Percentiles rank a stretch among this genome's conserved stretches.
Evolutionary conservation across 1,284 basidiomycete genomes (phyloP).

Genomic region (Cutaneotrichosporon sp.): DNA sequence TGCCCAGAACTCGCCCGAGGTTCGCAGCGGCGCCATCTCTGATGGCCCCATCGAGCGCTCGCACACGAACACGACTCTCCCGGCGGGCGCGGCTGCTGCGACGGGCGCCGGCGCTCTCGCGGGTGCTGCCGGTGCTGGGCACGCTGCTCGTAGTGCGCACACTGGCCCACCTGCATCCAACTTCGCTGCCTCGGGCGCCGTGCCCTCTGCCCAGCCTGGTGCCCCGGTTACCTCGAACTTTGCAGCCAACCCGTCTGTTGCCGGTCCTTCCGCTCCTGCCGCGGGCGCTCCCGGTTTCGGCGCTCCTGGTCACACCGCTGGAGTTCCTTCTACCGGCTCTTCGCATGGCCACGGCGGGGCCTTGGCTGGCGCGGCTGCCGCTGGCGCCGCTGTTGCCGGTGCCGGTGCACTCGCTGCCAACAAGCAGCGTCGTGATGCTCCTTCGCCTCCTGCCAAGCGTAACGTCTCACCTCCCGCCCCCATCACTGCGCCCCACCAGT

Average conservation of each 20-base stretch:
- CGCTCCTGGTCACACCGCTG: background rate
- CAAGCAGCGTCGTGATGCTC: slow-evolving; percentile 9
- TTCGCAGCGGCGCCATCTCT: background rate
- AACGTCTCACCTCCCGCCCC: background rate
- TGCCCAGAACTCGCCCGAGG: slow-evolving; percentile 9
- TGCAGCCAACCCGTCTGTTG: background rate
- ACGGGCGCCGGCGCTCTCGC: slow-evolving; percentile 8
- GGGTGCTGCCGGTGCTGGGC: background rate
- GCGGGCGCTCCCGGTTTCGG: background rate
- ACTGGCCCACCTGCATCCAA: background rate
- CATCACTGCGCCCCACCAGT: background rate
- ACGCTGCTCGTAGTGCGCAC: background rate
- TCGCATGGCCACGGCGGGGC: background rate
- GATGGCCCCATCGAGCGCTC: background rate
- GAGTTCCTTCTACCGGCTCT: background rate
- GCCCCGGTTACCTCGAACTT: too few relatives aligned
- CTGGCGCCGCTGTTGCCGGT: slow-evolving; percentile 8
- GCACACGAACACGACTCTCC: background rate
- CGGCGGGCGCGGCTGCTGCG: background rate
- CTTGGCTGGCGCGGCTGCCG: slow-evolving; percentile 10
- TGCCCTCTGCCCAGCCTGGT: too few relatives aligned
- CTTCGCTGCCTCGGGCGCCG: background rate
- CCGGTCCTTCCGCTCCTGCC: background rate
- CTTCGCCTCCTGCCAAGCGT: background rate
- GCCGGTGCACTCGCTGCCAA: slow-evolving; percentile 6